Evolutionary conservation across 371 early-diverging fungal genomes (phyloP), one percentile per base, ranked within the genome.

Genomic region (Mucor racemosus): DNA sequence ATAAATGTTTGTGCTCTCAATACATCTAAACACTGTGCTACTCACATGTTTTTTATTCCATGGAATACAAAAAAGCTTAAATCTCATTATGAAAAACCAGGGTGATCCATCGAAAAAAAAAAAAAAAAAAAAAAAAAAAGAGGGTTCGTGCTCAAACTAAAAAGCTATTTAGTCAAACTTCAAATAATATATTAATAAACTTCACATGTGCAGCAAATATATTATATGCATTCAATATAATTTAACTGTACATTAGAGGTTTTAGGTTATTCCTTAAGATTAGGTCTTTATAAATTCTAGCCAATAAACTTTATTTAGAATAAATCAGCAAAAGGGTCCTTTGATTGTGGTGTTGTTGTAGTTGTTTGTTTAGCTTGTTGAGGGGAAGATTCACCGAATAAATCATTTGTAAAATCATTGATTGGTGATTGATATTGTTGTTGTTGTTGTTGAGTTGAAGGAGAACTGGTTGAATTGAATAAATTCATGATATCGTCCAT

Each of bases 401-500:
- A 38, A 61, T 74, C 74, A 53, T 65, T 61, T 39, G 67, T 62
- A 60, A 67, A 67, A 33, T 50, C 55, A 34, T 54, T 66, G 31
- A 54, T 17, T 9, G 56, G 38, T 56, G 67, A 35, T 33, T 48
- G 65, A 38, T 60, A 60, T 55, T 64, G 65, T 11, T 62, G 63
- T 26, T 48, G 54, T 14, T 42, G 40, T 36, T 63, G 70, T 36
- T 67, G 64, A 56, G 60, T 46, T 50, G 57, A 8, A 48, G 34
- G 60, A 31, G 48, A 46, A 44, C 60, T n/a, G 7, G 73, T 38
- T 6, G 68, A 60, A 41, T 75, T 76, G 57, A 80, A 78, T 21
- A 80, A 58, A 34, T 56, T 67, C 71, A 80, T 69, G 35, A 80
- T 78, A 53, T 80, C 81, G 33, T 75, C 65, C 26, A 76, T 68